Evolutionary conservation across 176 grass and related monocot genomes (phyloP), one percentile per base, ranked within the genome.

Genomic region (Urochloa ruziziensis): DNA sequence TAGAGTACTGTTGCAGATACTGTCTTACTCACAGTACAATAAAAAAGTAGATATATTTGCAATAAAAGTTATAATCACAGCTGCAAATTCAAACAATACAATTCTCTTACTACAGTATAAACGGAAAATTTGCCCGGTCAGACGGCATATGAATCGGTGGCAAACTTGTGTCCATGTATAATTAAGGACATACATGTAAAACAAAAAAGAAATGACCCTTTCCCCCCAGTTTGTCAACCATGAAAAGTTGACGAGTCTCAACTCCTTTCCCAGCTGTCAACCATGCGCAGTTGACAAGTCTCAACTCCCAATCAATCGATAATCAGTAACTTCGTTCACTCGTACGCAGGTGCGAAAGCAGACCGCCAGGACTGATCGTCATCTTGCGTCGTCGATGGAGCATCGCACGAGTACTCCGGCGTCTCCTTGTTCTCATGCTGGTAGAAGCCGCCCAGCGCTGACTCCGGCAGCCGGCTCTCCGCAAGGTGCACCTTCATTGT

Each of bases 401-500:
- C 86, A 73, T 75, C 35, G 42, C 53, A 27, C 10, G 78, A 42
- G 49, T 74, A 74, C 28, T 88, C 85, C 23, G 68, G 65, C 2
- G 57, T 75, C 7, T 79, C 77, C 67, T 83, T 85, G 8, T 69
- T 74, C 23, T 89, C 75, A 15, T 86, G 61, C n/a, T 48, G 87
- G 69, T 91, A 96, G 85, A 87, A 90, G 6, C 62, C 82, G 40
- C 86, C 93, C 63, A 99, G 19, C 4, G 97, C 97, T 3, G 97
- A 94, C 44, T 99, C 93, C 0, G 93, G 97, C 19, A 96, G 83
- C 47, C 94, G 94, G 83, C 97, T 99, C 77, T 94, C 97, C 0
- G 89, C 91, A 13, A 99, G 91, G 88, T 90, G 95, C 80, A 91
- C 88, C 86, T 96, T 99, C 97, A 99, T 92, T 10, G 97, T 99